Base-by-base conservation (phyloP, 192 early-diverging fungal species). In the Pilobolus umbonatus region DNA sequence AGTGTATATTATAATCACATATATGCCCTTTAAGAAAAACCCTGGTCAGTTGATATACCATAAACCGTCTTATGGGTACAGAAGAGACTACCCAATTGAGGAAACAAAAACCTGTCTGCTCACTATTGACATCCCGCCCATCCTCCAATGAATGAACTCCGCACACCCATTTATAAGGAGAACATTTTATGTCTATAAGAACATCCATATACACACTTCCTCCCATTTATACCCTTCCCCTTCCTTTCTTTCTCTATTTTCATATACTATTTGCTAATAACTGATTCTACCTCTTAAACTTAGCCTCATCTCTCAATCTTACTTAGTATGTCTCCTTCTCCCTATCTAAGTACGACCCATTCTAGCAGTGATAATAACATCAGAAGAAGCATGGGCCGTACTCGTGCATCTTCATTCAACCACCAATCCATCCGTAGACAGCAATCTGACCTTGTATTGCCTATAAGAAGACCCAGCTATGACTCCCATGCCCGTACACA, bases 361-460 rank as follows among this genome's bases (percentile, higher is more conserved):
- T 11, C 34, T 0, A 25, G 28, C 57, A 31, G 44, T 35, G 14
- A 28, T 28, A 14, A 17, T 17, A 31, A 46, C 26, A 19, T 44
- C 57, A 49, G 25, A 49, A 49, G 47, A 28, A 28, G 24, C 22
- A 32, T 12, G 38, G 35, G 52, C 35, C 31, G 52, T 24, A 11
- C 31, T 7, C 52, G 52, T 26, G 35, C 52, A 6, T 35, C 52
- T 36, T 54, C 52, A 5, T 54, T 54, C 38, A 54, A 54, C 5
- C 52, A 38, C 2, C 24, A 17, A 35, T 17, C n/a, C 25, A 54
- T 54, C 34, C 52, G 52, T 38, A n/a, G 52, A 35, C 52, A 54
- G 15, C 52, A 19, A 10, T 54, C 52, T 8, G 52, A 54, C 14
- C 21, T 36, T 21, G 12, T 32, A 19, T 36, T 22, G 9, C 24